Base-by-base conservation (phyloP, 1,139 yeast species). In the Casaregolazyma suthepensis region DNA sequence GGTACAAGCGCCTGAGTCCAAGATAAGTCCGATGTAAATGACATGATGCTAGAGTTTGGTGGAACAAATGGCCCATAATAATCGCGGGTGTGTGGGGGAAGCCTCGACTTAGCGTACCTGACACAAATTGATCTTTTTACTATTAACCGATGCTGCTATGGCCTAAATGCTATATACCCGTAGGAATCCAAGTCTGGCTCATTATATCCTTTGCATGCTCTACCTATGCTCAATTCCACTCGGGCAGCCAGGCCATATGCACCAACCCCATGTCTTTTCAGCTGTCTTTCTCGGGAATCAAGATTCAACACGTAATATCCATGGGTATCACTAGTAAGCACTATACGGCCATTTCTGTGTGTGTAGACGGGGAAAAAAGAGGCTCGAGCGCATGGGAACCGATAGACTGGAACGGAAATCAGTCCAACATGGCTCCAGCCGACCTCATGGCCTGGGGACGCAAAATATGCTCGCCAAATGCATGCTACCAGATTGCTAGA, bases 401-500 rank as follows among this genome's bases (percentile, higher is more conserved):
- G 5, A 9, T 35, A n/a, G 17, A 35, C 5, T 38, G 44, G 45
- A 43, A 22, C 26, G 22, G 35, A 15, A 29, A 45, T 22, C 20
- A 18, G 5, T 29, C 48, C 26, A 45, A 17, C 23, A n/a, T 15
- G 40, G 40, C 40, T 15, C 40, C 40, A 35, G 42, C 15, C 15
- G 48, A 20, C 52, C 54, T 19, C 66, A 19, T 60, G 12, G 55
- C 57, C 3, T 63, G 66, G 66, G 63, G 63, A 4, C 55, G 54
- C 19, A 59, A 57, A 55, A 51, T 63, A 45, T 63, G 66, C 49
- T 54, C 61, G 23, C 50, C 48, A 43, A 51, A 47, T 44, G 55
- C 50, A 9, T 82, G 87, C 59, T 81, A 74, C 61, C 82, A 82
- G 61, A 63, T 83, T 63, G 85, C 87, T 0, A 69, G 87, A 59